phyloP scores from a whole-genome alignment of 139 green algal species.

The Asterochloris sp. region DNA sequence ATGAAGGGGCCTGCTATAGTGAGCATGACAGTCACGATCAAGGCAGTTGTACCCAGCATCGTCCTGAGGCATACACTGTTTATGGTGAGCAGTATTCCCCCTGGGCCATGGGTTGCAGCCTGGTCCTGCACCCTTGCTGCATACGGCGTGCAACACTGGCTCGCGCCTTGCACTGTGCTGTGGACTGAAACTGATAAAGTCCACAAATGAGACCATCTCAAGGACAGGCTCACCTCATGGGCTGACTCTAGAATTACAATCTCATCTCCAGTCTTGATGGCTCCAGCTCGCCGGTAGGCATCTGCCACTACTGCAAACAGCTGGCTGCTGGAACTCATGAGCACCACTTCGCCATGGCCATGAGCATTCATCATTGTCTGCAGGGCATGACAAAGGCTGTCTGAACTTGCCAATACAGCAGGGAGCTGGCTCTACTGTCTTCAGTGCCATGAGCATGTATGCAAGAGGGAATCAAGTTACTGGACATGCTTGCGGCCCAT shows the following conservation, averaged over 20 bases:
- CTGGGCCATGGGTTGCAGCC: too few relatives aligned
- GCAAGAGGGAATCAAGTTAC: background rate
- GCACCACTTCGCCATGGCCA: conserved; percentile 2
- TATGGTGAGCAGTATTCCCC: too few relatives aligned
- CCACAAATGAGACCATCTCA: too few relatives aligned
- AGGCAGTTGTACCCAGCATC: too few relatives aligned
- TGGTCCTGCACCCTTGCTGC: too few relatives aligned
- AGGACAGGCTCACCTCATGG: conserved; percentile 9
- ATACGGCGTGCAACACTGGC: too few relatives aligned
- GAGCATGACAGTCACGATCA: too few relatives aligned
- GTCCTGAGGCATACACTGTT: too few relatives aligned
- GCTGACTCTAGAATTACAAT: conserved; percentile 16
- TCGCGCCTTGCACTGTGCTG: too few relatives aligned
- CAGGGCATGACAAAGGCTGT: background rate
- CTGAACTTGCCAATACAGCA: background rate
- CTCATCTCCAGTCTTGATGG: conserved; percentile 8
- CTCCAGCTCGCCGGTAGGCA: conserved; percentile 6
- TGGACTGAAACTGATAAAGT: too few relatives aligned
- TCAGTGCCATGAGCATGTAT: background rate
- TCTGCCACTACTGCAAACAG: conserved; percentile 18
- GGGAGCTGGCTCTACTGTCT: background rate
- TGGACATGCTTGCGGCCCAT: background rate
- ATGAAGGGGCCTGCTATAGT: too few relatives aligned
- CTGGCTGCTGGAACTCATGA: conserved; percentile 5
- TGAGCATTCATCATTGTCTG: conserved; percentile 19